Percentiles rank a stretch among this genome's conserved stretches.
Conservation (phyloP, 2,329 filamentous ascomycete species). For the Lachnum nothofagi region DNA sequence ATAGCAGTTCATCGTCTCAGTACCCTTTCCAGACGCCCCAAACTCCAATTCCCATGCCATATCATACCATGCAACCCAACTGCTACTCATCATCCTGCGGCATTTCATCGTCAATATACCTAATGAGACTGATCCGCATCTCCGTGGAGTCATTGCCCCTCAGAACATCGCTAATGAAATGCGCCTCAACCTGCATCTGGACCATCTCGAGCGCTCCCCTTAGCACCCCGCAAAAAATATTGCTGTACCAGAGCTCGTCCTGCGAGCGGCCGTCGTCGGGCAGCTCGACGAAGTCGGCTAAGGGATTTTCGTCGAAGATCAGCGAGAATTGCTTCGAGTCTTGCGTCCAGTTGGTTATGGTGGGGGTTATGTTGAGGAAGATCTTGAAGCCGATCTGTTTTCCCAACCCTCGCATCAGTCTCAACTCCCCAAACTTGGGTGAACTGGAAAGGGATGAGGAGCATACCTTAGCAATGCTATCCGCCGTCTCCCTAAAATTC, state of each 20-base stretch:
- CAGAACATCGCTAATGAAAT: slow-evolving; percentile 90
- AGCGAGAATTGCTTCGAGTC: slow-evolving; percentile 96
- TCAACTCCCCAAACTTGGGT: too few relatives aligned
- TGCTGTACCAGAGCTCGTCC: slow-evolving; percentile 97
- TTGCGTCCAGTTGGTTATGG: slow-evolving; percentile 89
- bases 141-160: slow-evolving; percentile 94
- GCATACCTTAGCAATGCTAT: slow-evolving; percentile 79
- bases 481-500: slow-evolving; percentile 92
- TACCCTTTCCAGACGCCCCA: slow-evolving; percentile 12
- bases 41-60: slow-evolving; percentile 8
- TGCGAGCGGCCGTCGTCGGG: slow-evolving; percentile 93
- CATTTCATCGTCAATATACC: slow-evolving; percentile 96
- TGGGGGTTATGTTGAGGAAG: slow-evolving; percentile 93
- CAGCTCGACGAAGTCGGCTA: slow-evolving; percentile 95
- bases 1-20: neutral
- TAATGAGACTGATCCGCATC: slow-evolving; percentile 86
- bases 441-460: neutral
- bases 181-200: slow-evolving; percentile 97
- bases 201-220: slow-evolving; percentile 95
- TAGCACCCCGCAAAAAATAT: slow-evolving; percentile 90
- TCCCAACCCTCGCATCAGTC: too few relatives aligned
- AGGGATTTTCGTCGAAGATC: slow-evolving; percentile 92
- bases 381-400: slow-evolving; percentile 93
- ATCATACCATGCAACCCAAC: neutral
- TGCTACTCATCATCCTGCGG: slow-evolving; percentile 85